Conservation (phyloP, 768 basidiomycete genomes). For the Suillus discolor region DNA sequence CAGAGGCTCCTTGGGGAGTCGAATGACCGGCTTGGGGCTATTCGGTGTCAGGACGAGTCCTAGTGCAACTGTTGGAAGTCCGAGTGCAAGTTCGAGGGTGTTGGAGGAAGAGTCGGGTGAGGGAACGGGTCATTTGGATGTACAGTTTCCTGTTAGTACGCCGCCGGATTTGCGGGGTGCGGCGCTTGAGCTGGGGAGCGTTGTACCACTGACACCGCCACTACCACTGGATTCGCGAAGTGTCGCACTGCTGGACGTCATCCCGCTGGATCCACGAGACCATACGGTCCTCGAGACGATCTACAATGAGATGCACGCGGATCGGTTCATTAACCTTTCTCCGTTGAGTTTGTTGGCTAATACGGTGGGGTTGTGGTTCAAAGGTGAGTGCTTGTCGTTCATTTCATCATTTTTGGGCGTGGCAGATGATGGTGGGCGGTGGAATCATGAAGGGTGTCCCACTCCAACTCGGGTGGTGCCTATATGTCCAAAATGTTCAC, state of each 20-base stretch:
- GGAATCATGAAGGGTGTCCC: not conserved
- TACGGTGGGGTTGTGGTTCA: slow-evolving; percentile 60
- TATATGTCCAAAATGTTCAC: not conserved
- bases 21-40: not conserved
- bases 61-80: not conserved
- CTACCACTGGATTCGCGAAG: not conserved
- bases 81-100: not conserved
- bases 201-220: not conserved
- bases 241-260: not conserved
- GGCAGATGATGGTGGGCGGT: not conserved
- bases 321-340: slow-evolving; percentile 66
- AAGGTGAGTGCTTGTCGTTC: slow-evolving; percentile 42
- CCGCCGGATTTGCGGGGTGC: not conserved
- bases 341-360: slow-evolving; percentile 65
- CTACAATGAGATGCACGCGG: slow-evolving; percentile 68
- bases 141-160: not conserved
- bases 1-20: not conserved
- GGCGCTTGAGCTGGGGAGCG: not conserved
- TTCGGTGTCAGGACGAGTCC: not conserved
- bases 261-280: slow-evolving; percentile 59
- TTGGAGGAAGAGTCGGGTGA: not conserved
- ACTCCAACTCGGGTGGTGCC: not conserved
- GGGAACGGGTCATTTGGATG: not conserved
- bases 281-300: slow-evolving; percentile 65
- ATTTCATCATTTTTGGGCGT: slow-evolving; percentile 3